A percentile compares a stretch with the other conserved stretches of the same genome.
Conservation (phyloP, 768 basidiomycete species). For the Ramaria sp. region DNA sequence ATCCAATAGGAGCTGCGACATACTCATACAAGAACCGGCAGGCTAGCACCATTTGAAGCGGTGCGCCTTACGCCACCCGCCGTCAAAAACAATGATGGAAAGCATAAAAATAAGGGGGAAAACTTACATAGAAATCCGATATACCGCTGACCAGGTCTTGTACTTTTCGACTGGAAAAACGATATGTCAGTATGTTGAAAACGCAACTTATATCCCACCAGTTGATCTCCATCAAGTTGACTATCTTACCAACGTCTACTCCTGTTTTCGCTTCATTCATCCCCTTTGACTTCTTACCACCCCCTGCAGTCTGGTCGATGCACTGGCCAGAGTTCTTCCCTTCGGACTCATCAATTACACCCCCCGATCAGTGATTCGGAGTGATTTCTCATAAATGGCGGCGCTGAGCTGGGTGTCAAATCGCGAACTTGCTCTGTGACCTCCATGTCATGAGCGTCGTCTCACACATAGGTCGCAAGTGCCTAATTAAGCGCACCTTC, state of each 20-base stretch:
- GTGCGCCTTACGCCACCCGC: constrained; percentile 15
- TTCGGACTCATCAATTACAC: constrained; percentile 21
- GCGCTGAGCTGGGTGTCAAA: constrained; percentile 22
- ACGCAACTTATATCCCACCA: neutral
- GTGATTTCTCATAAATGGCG: constrained; percentile 25
- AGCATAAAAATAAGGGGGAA: neutral
- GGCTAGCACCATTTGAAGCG: constrained; percentile 24
- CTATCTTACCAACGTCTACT: constrained; percentile 25
- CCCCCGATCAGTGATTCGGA: constrained; percentile 24
- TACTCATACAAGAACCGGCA: constrained; percentile 25
- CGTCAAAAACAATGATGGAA: neutral
- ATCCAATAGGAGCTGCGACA: neutral
- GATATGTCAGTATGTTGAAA: neutral
- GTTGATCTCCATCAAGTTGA: constrained; percentile 23
- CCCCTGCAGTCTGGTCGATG: neutral
- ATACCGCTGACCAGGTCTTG: neutral
- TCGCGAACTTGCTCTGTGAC: constrained; percentile 16
- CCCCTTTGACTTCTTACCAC: neutral
- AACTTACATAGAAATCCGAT: neutral
- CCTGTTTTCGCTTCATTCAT: neutral
- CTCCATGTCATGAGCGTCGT: no score
- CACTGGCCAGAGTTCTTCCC: constrained; percentile 16
- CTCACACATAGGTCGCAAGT: no score
- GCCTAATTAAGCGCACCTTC: constrained; percentile 25
- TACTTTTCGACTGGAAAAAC: neutral